Evolutionary conservation across 306 rosid genomes (phyloP), one percentile per base, ranked within the genome.

Genomic region (Dalbergia oliveri): DNA sequence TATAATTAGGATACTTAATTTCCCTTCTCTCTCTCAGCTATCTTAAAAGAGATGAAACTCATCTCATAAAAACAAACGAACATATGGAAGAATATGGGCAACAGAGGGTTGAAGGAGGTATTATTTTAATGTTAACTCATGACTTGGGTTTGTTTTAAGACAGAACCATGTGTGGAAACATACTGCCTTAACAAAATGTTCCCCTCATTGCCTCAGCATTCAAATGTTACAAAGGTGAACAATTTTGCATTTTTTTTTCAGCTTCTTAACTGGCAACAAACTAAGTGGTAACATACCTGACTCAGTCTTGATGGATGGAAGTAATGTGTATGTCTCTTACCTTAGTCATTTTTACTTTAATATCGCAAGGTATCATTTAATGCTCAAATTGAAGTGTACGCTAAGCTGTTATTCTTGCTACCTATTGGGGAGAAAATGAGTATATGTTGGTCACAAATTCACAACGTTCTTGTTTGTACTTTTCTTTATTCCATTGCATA

Each of bases 231-330:
- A 51, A 61, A 12, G n/a, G 37, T 81, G 50, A 83, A 72, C 47
- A 26, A n/a, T 74, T 41, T 51, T 60, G 19, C 69, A 18, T 69
- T 15, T 49, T 69, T 82, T 73, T 82, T 63, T 50, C 86, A 94
- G 99, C 71, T 90, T 90, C 68, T 83, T 94, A 75, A 94, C 95
- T 39, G 82, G 90, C 56, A 94, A 93, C 84, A 80, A 71, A 89
- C 83, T 94, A 50, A 88, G 91, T 50, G 99, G 97, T 70, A 81
- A 69, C 45, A 54, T 94, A 81, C 84, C 97, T 12, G 85, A 84
- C 51, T 85, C 97, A 45, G 69, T 90, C 86, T 83, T 94, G 90
- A 78, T 3, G 86, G 88, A 61, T 39, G 99, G 97, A 83, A 87
- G 85, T 80, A 90, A 70, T 63, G 70, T 91, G 99, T 93, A 94